These are phyloP conservation scores for Hypoxylon sp. DNA, from an alignment of 2,329 filamentous ascomycete genomes.

Conservation along the genomic window DNA sequence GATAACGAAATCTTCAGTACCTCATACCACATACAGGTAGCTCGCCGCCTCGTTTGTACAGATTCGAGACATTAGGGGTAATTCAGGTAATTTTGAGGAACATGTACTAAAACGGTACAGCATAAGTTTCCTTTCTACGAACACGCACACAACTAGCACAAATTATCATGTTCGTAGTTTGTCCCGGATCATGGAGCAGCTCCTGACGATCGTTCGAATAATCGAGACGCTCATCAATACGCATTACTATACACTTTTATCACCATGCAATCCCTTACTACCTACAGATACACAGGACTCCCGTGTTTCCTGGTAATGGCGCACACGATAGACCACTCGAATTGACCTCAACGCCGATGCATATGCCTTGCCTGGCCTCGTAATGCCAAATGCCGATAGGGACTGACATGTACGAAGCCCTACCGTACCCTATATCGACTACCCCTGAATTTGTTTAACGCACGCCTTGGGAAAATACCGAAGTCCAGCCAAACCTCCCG, in stretches of 20 bases:
- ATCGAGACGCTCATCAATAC: constrained; percentile 27
- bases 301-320: constrained; percentile 41
- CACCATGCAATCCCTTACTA: constrained; percentile 46
- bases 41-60: background rate
- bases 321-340: constrained; percentile 38
- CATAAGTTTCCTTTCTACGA: background rate
- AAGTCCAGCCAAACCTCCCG: constrained; percentile 25
- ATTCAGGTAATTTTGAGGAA: background rate
- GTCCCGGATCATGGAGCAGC: constrained; percentile 26
- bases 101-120: background rate
- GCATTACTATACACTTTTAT: constrained; percentile 50
- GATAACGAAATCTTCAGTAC: too few species aligned
- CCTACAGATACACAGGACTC: constrained; percentile 53
- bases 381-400: constrained; percentile 42
- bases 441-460: constrained; percentile 29
- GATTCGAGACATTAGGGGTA: background rate
- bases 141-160: background rate
- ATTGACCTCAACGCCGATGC: constrained; percentile 51
- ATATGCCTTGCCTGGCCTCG: constrained; percentile 48
- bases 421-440: constrained; percentile 26
- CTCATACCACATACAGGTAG: too few species aligned
- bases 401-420: constrained; percentile 29
- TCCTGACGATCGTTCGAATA: constrained; percentile 18
- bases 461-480: constrained; percentile 28
- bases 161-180: constrained; percentile 18